Conservation (phyloP, 148 eudicot genomes). For the Euryodendron excelsum region DNA sequence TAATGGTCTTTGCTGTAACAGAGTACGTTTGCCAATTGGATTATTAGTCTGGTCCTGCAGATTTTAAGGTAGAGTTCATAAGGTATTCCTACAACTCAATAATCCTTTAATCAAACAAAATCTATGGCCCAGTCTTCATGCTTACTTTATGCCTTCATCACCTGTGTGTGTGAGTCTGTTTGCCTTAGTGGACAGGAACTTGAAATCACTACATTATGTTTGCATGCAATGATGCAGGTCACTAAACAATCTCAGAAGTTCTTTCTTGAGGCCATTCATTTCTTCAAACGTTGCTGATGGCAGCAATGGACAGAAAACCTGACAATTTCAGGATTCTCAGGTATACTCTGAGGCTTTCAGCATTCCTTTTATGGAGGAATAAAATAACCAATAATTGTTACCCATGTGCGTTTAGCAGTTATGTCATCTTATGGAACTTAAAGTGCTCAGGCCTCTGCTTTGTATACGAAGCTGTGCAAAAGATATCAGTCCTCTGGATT, state of each 20-base stretch:
- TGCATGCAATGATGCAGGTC: too few relatives aligned
- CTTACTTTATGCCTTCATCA: neutral
- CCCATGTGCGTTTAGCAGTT: conserved; percentile 37
- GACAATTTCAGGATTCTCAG: conserved; percentile 40
- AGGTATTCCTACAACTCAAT: neutral
- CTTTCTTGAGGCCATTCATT: conserved; percentile 80
- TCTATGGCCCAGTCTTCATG: neutral
- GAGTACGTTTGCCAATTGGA: neutral
- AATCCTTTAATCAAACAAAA: neutral
- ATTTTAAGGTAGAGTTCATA: neutral
- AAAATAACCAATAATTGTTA: conserved; percentile 6
- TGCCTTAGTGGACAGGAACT: neutral
- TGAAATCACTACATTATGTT: too few relatives aligned
- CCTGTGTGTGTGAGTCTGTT: neutral
- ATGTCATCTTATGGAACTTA: conserved; percentile 58
- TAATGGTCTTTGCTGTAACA: neutral
- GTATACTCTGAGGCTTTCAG: conserved; percentile 24
- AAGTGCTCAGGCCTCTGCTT: conserved; percentile 47
- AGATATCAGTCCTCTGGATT: conserved; percentile 58
- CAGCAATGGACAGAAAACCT: conserved; percentile 50
- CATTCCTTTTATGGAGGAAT: neutral
- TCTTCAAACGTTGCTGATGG: conserved; percentile 55
- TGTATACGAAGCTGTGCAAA: conserved; percentile 37
- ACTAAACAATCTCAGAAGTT: neutral
- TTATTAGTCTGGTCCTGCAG: neutral